Base-by-base conservation (phyloP, 1,284 basidiomycete species). In the Cryptococcus hybrid region DNA sequence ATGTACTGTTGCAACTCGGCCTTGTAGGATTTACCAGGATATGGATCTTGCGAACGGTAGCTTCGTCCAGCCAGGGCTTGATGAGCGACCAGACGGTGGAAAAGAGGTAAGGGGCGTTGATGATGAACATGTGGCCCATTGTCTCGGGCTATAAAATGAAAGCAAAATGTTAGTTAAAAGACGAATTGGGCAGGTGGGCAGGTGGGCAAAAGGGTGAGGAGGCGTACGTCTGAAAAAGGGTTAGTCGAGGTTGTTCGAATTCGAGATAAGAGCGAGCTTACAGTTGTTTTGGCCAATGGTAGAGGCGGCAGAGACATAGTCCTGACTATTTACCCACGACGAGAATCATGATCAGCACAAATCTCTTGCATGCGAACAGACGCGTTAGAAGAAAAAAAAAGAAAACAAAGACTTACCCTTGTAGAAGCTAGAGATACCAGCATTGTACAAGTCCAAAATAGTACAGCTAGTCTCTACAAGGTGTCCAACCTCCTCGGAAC, bases 391-490 rank as follows among this genome's bases (percentile, higher is more conserved):
- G 7, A 34, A 47, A 2, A 30, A 48, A 15, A 8, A 24, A 18
- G 34, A n/a, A 12, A 47, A n/a, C n/a, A 12, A 24, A 46, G 35
- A 67, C 73, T 61, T 59, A 73, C 73, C 73, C 74, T 85, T 86
- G 80, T 88, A 93, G 77, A 97, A 99, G 73, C 86, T 87, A 61
- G 84, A 81, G 64, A 98, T 76, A 35, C 88, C 86, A 55, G 95
- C 92, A 72, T 85, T 85, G 58, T 87, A 79, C 60, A 99, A 85
- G 77, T 99, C 95, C 79, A 99, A 85, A 82, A 99, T 95, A 58
- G 95, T 98, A 85, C 94, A 98, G 57, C 87, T 91, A n/a, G 94
- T 98, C 81, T 98, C 94, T 75, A 99, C 88, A 58, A 90, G 87
- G 76, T 94, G 86, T 3, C 92, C 92, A 54, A 82, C 77, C 7